Base-by-base conservation (phyloP, 352 stramenopile species). In the Phytophthora brassicae region DNA sequence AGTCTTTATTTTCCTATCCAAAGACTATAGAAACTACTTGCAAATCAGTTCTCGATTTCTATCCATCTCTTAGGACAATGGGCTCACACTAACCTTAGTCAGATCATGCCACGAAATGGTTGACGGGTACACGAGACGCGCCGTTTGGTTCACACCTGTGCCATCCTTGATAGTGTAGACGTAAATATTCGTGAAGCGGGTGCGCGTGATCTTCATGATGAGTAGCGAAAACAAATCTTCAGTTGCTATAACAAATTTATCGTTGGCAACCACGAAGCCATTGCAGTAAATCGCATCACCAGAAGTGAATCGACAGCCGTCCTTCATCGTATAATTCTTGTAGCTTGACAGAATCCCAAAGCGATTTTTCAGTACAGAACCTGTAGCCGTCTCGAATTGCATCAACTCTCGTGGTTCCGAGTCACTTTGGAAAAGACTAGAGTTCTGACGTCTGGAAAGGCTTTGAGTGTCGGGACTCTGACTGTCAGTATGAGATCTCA, bases 201-300 rank as follows among this genome's bases (percentile, higher is more conserved):
- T 52, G 14, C 60, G 55, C 12, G 66, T 60, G 24, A 83, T 46
- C 63, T 83, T 82, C 66, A 84, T 83, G 29, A 79, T 44, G 26
- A 79, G 38, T 9, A 84, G 61, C 4, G 65, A 63, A 49, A 66
- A 56, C 20, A 79, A 56, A 47, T 87, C 74, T 45, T 72, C 65
- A 1, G 72, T 77, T 1, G 48, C 55, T n/a, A 88, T 66, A n/a
- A 85, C 59, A 28, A 74, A 84, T 52, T 79, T 82, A 42, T 69
- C 60, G 54, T 82, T 79, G 11, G 69, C 75, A 45, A 86, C 72
- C 12, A 89, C 70, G 44, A 73, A 89, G 1, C 77, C 80, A 46
- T 74, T 84, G 61, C 77, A 76, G 62, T 84, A 88, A 39, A 89
- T 81, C 2, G 74, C 77, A 13, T 85, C 77, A 0, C 42, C 65